Evolutionary conservation across 805 yeast species (phyloP), one percentile per base, ranked within the genome.

Genomic region (Sugiyamaella valdiviana): DNA sequence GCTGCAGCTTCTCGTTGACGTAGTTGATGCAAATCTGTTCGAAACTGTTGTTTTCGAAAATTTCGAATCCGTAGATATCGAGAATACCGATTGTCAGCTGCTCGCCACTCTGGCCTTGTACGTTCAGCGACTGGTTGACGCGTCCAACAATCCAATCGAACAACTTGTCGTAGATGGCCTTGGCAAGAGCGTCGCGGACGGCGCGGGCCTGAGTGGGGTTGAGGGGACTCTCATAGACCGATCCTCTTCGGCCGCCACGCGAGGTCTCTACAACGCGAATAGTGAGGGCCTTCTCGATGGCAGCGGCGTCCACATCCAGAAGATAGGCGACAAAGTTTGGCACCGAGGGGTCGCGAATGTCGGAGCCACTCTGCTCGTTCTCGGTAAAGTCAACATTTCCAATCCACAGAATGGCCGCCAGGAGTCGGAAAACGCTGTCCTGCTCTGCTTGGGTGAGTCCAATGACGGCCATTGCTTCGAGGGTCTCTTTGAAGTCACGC

Each of bases 111-210:
- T 15, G 36, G 29, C 73, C 69, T 48, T 70, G 70, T 0, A 80
- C 63, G 19, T 79, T 79, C 58, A 93, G 75, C 0, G 97, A 85
- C 41, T 72, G 68, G 65, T 93, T 93, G 39, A 93, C 95, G 62
- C 98, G 79, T 47, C 75, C 85, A 15, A 93, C 98, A 61, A 93
- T 89, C 97, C 98, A 90, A 52, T 93, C 98, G 61, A 93, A 93
- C 50, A 93, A 70, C 60, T 90, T 90, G 64, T 81, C 88, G 71
- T 93, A 93, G 43, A 93, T 75, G 2, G 95, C 97, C 68, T 90
- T 93, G 4, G 98, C 96, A 44, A 93, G 72, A 3, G 97, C 96
- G 67, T 93, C 98, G 58, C 90, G 79, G 10, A 89, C 96, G 0
- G 99, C 95, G 5, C 61, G 50, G 2, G 99, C 98, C 68, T 93